Evolutionary conservation across 2,329 filamentous ascomycete species (phyloP), one percentile per base, ranked within the genome.

Genomic region (Aureobasidium leucospermi): DNA sequence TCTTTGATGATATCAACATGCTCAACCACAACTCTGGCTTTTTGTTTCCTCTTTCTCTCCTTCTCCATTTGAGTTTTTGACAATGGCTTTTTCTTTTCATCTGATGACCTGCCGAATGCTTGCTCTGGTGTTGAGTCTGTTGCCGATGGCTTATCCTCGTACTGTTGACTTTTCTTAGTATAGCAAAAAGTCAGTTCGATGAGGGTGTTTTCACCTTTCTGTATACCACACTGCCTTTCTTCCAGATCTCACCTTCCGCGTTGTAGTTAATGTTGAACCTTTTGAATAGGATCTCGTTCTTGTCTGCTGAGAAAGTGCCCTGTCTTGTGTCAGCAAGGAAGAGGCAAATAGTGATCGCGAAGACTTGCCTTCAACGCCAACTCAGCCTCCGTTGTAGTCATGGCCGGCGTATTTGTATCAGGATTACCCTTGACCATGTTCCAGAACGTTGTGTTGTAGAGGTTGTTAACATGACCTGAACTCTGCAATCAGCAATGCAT

Each of bases 371-470:
- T 86, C 46, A 99, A 81, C 61, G 84, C 82, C 68, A 87, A 82
- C 71, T 97, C 93, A 0, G 94, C 94, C 61, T 90, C 87, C 53
- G 85, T 87, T 32, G 85, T 82, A 56, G 83, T 85, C 77, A 94
- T 81, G 0, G 87, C 88, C 10, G 52, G 11, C 19, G 52, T 56
- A 4, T 56, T 13, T 1, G 52, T 56, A 28, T n/a, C 39, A 9
- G 52, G 29, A 31, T 57, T 57, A 8, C 53, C 53, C 7, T 57
- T 47, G 42, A 57, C 87, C 67, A 99, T 78, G 0, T 87, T 80
- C 94, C 94, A 99, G 72, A 97, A 97, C 0, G 90, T 90, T 0
- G 94, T 99, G 71, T 99, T 99, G 74, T 96, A 99, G 4, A 99
- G 82, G 69, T 99, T 99, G 73, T 99, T 99, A 67, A 99, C 96